These are phyloP conservation scores for Pestalotiopsis sp. DNA, from an alignment of 2,329 filamentous ascomycete genomes.

Conservation along the genomic window DNA sequence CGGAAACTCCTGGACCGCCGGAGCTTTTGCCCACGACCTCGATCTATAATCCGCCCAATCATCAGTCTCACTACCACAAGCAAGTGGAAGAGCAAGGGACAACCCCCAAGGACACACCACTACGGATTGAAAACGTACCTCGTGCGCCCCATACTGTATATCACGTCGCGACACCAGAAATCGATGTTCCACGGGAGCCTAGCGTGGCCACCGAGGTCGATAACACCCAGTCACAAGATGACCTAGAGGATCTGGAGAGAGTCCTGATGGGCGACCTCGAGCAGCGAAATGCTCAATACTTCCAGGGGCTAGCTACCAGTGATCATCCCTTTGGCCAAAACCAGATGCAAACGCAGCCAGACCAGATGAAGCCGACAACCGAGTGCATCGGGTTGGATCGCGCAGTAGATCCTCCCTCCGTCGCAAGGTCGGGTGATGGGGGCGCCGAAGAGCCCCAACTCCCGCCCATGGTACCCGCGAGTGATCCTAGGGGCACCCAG, in stretches of 20 bases:
- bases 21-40: slow-evolving; percentile 44
- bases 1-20: slow-evolving; percentile 44
- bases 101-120: background rate
- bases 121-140: background rate
- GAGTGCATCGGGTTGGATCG: slow-evolving; percentile 9
- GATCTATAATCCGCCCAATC: slow-evolving; percentile 40
- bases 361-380: slow-evolving; percentile 8
- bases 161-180: background rate
- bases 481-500: slow-evolving; percentile 42
- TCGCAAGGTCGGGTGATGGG: slow-evolving; percentile 20
- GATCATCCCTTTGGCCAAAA: slow-evolving; percentile 16
- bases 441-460: slow-evolving; percentile 31
- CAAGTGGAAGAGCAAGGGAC: background rate
- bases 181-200: background rate
- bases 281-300: slow-evolving; percentile 21
- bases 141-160: background rate
- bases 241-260: slow-evolving; percentile 22
- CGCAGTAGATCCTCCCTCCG: slow-evolving; percentile 22
- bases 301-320: slow-evolving; percentile 18
- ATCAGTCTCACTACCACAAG: background rate
- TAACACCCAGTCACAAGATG: slow-evolving; percentile 12
- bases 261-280: slow-evolving; percentile 20
- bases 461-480: slow-evolving; percentile 41
- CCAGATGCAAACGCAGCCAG: slow-evolving; percentile 10
- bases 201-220: slow-evolving; percentile 12